These are phyloP conservation scores for Aspergillus tamarii DNA, from an alignment of 2,329 filamentous ascomycete genomes.

Conservation along the genomic window DNA sequence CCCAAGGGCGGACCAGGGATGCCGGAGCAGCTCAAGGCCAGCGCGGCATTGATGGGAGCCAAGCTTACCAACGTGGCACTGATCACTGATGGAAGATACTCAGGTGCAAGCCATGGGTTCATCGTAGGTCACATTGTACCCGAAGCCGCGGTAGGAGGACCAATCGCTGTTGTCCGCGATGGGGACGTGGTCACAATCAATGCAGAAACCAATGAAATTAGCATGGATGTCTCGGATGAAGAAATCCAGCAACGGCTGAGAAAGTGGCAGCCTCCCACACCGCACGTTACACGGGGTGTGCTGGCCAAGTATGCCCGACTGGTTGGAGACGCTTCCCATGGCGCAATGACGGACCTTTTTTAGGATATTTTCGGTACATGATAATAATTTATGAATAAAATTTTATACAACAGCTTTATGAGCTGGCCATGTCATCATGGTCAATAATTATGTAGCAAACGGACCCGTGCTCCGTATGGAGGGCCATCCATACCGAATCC, in stretches of 20 bases:
- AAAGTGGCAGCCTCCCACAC: constrained; percentile 71
- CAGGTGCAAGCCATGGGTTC: constrained; percentile 85
- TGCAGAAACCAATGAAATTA: constrained; percentile 72
- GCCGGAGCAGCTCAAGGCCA: constrained; percentile 90
- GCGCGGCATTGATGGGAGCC: constrained; percentile 89
- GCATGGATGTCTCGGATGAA: constrained; percentile 72
- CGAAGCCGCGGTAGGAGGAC: constrained; percentile 85
- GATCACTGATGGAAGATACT: constrained; percentile 90
- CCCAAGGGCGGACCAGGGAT: constrained; percentile 93
- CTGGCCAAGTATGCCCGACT: constrained; percentile 87
- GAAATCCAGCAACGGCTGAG: constrained; percentile 68
- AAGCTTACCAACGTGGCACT: constrained; percentile 84
- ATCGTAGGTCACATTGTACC: constrained; percentile 93
- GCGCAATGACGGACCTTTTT: constrained; percentile 83
- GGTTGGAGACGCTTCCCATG: constrained; percentile 89
- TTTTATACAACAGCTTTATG: background rate
- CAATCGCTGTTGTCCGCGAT: constrained; percentile 78
- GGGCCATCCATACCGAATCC: background rate
- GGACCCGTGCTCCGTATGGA: no score
- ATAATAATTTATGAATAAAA: background rate
- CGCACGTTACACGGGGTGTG: constrained; percentile 76
- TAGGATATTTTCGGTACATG: constrained; percentile 27
- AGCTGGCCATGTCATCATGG: background rate
- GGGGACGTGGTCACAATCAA: constrained; percentile 87
- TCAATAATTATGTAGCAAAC: background rate